phyloP scores from a whole-genome alignment of 768 basidiomycete genomes.

The Boletus rubropictus region DNA sequence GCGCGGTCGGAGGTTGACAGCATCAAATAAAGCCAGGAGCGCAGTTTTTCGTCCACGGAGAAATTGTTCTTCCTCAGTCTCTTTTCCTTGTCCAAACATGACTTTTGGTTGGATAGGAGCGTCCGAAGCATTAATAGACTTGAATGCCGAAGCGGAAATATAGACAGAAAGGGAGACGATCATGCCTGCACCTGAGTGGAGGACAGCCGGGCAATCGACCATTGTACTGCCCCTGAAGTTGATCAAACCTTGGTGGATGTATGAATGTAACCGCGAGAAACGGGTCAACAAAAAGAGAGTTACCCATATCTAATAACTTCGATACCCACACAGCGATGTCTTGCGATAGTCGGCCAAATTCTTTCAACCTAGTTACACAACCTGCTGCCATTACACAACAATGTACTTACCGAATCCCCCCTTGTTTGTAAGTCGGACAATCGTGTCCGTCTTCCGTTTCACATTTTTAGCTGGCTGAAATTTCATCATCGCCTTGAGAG shows the following conservation, averaged over 20 bases:
- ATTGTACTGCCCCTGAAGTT: conserved; percentile 65
- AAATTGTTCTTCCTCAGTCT: conserved; percentile 72
- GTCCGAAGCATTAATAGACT: conserved; percentile 34
- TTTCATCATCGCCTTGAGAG: conserved; percentile 63
- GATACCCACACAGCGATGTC: conserved; percentile 70
- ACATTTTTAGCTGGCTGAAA: conserved; percentile 40
- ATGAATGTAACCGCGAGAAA: conserved; percentile 3
- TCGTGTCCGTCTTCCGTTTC: conserved; percentile 54
- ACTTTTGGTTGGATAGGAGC: conserved; percentile 23
- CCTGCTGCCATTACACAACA: background rate
- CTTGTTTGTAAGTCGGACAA: conserved; percentile 61
- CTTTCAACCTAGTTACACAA: conserved; percentile 31
- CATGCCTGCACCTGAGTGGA: conserved; percentile 72
- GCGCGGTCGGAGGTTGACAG: conserved; percentile 63
- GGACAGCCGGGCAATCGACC: conserved; percentile 67
- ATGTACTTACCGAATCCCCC: conserved; percentile 56
- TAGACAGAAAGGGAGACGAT: conserved; percentile 73
- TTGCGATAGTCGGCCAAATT: conserved; percentile 72
- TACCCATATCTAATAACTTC: conserved; percentile 67
- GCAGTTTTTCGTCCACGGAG: conserved; percentile 77
- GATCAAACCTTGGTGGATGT: conserved; percentile 45
- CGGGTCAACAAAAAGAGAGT: background rate
- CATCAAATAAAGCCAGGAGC: conserved; percentile 66
- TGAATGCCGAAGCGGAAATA: conserved; percentile 65
- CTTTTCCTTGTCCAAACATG: conserved; percentile 71